These are phyloP conservation scores for Zygnema cylindricum DNA, from an alignment of 139 green algal species.

Conservation along the genomic window DNA sequence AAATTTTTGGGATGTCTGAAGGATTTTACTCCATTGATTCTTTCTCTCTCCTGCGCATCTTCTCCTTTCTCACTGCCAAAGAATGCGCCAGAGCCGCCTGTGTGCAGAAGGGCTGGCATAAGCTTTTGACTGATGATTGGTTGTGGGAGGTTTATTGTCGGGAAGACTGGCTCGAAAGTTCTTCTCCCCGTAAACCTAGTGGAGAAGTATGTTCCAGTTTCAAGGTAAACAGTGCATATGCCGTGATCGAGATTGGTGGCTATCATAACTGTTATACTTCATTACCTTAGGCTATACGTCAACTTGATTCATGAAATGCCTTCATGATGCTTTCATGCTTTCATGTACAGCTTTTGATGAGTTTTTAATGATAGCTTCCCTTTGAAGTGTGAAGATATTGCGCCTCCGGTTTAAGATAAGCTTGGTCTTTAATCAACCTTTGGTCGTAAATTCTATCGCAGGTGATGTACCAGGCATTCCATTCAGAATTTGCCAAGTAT, in stretches of 20 bases:
- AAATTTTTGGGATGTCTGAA: too few relatives aligned
- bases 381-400: too few relatives aligned
- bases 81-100: constrained; percentile 1
- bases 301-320: background rate
- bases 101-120: constrained; percentile 8
- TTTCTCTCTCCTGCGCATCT: constrained; percentile 17
- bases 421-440: background rate
- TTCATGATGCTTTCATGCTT: background rate
- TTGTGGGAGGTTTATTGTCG: constrained; percentile 19
- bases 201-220: background rate
- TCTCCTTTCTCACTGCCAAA: constrained; percentile 4
- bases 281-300: background rate
- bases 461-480: constrained; percentile 28
- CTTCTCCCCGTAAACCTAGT: background rate
- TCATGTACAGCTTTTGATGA: background rate
- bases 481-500: constrained; percentile 6
- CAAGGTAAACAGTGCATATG: too few relatives aligned
- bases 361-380: too few relatives aligned
- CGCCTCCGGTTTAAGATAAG: background rate
- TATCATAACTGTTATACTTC: background rate
- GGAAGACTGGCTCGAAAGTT: constrained; percentile 3
- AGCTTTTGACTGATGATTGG: constrained; percentile 9
- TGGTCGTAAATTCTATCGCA: background rate
- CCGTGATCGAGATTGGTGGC: too few relatives aligned
- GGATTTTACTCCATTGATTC: too few relatives aligned